Conservation (phyloP, 305 asterid genomes). For the Rubia peregrina region DNA sequence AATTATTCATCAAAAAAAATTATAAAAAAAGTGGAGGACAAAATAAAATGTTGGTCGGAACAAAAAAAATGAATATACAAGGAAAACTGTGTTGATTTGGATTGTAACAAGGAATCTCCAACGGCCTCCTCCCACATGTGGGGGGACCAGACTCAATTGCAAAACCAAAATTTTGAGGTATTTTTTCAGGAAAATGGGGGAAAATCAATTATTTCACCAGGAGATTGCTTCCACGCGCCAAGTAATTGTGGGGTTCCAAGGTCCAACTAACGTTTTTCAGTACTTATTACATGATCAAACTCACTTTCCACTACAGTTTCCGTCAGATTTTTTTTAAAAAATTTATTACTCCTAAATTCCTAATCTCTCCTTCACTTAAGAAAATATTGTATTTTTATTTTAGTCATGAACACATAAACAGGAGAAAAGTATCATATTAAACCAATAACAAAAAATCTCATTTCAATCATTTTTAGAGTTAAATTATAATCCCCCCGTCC, state of each 20-base stretch:
- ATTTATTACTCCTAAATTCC: neutral
- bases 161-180: neutral
- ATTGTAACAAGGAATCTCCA: conserved; percentile 16
- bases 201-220: neutral
- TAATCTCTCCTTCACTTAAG: neutral
- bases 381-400: neutral
- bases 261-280: neutral
- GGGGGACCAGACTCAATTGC: conserved; percentile 7
- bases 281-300: neutral
- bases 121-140: conserved; percentile 2
- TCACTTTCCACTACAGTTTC: neutral
- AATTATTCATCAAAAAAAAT: no score
- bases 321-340: neutral
- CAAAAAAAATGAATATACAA: neutral
- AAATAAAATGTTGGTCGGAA: no score
- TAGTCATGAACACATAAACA: neutral
- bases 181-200: neutral
- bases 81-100: conserved; percentile 3
- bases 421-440: no score
- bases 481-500: no score
- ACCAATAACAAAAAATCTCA: no score
- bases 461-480: no score
- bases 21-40: no score
- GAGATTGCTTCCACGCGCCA: conserved; percentile 6
- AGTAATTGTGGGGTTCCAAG: conserved; percentile 1